Percentiles rank a stretch among this genome's conserved stretches.
phyloP scores from a whole-genome alignment of 768 basidiomycete genomes.

The Clitopilus passeckerianus region DNA sequence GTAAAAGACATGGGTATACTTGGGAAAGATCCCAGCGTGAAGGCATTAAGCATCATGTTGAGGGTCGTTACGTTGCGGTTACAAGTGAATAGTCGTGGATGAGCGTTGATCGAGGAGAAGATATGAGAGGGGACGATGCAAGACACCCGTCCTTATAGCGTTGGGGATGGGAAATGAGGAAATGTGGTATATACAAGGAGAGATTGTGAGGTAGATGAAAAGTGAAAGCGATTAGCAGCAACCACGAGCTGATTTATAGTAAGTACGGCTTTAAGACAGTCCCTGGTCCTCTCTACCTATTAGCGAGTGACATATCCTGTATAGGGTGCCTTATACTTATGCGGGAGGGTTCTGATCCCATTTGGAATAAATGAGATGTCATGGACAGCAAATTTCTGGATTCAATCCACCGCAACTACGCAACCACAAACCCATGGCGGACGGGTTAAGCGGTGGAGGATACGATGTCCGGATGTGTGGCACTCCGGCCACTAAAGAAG shows the following conservation, averaged over 20 bases:
- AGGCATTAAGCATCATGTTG: neutral
- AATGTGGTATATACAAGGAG: neutral
- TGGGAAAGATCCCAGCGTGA: neutral
- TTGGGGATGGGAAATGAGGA: neutral
- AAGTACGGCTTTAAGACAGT: neutral
- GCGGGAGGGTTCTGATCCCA: neutral
- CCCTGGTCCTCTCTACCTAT: neutral
- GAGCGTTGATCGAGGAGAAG: neutral
- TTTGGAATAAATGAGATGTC: neutral
- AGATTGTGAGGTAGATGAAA: neutral
- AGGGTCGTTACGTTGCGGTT: neutral
- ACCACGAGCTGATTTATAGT: neutral
- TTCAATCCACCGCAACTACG: neutral
- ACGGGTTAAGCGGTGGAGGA: neutral
- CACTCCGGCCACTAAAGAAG: neutral
- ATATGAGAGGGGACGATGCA: neutral
- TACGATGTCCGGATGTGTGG: neutral
- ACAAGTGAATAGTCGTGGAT: neutral
- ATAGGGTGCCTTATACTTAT: neutral
- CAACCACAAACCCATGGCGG: neutral
- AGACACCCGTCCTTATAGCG: neutral
- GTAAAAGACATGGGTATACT: neutral
- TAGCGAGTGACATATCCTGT: slow-evolving; percentile 1
- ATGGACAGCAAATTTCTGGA: neutral
- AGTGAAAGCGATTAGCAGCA: neutral